A percentile compares a stretch with the other conserved stretches of the same genome.
These are phyloP conservation scores for Eremothecium coryli DNA, from an alignment of 1,139 yeast species.

Conservation along the genomic window DNA sequence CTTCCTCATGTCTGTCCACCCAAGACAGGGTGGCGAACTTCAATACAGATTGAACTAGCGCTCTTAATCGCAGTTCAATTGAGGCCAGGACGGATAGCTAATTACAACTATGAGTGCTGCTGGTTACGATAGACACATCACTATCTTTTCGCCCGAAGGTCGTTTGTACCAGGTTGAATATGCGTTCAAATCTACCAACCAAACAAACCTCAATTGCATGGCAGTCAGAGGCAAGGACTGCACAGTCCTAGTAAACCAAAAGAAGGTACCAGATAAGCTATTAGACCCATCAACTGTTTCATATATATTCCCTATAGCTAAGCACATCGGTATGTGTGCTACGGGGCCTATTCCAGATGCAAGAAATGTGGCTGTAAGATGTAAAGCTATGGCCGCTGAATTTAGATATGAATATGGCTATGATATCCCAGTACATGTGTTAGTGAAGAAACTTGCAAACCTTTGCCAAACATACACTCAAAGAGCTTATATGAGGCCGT, in stretches of 20 bases:
- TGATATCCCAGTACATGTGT: constrained; percentile 91
- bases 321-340: constrained; percentile 79
- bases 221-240: constrained; percentile 83
- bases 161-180: constrained; percentile 94
- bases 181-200: constrained; percentile 94
- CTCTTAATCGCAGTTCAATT: too few relatives aligned
- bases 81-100: too few relatives aligned
- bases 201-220: constrained; percentile 81
- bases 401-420: constrained; percentile 90
- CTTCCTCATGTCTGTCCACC: too few relatives aligned
- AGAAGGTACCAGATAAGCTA: constrained; percentile 91
- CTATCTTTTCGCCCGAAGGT: constrained; percentile 97
- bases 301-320: constrained; percentile 74
- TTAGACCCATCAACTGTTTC: constrained; percentile 80
- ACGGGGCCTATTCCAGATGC: constrained; percentile 98
- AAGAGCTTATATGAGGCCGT: constrained; percentile 98
- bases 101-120: constrained; percentile 40
- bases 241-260: constrained; percentile 87
- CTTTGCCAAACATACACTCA: constrained; percentile 92
- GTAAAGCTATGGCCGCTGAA: constrained; percentile 90
- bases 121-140: constrained; percentile 96
- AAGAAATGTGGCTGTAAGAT: constrained; percentile 79
- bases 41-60: too few relatives aligned
- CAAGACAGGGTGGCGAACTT: too few relatives aligned
- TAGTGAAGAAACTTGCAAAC: constrained; percentile 93